Base-by-base conservation (phyloP, 176 grass and related monocot species). In the Dactylis glomerata region DNA sequence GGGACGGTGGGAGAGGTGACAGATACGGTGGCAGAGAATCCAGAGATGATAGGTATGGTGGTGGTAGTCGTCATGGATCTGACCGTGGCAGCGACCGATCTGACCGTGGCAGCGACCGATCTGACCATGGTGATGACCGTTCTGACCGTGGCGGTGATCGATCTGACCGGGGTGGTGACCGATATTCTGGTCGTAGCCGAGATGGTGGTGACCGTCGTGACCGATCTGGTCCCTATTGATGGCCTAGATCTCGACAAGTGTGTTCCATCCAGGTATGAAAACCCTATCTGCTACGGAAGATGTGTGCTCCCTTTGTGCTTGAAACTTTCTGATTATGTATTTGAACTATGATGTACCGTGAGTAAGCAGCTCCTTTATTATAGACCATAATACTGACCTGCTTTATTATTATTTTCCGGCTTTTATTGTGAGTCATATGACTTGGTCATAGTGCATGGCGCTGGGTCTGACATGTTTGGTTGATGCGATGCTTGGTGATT, bases 151-250 rank as follows among this genome's bases (percentile, higher is more conserved):
- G 85, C 0, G 86, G 91, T 46, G 87, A 90, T 72, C 83, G 92
- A 57, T 89, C 92, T 34, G 92, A 94, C 49, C 87, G 90, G 58
- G 92, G 90, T 23, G 87, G 92, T 78, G 89, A 92, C 56, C 84
- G 90, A 11, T 89, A 92, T 68, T 92, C 89, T 83, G 52, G 90
- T 19, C 89, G 89, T 66, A 94, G 90, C 78, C 75, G 90, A n/a
- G 87, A 92, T 85, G 84, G 90, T 0, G 89, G 89, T 4, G 92
- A 91, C 20, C 86, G 89, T 83, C 82, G 87, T 83, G 87, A 94
- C 80, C 76, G 92, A 63, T 92, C 92, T 40, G 90, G 90, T 47
- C 92, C 92, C 27, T 94, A 94, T 64, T 88, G 84, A 92, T 83
- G 65, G 40, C 74, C 73, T 24, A 46, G 20, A 56, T 83, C 79